Evolutionary conservation across 2,329 filamentous ascomycete species (phyloP).

Genomic region (Setomelanomma holmii): DNA sequence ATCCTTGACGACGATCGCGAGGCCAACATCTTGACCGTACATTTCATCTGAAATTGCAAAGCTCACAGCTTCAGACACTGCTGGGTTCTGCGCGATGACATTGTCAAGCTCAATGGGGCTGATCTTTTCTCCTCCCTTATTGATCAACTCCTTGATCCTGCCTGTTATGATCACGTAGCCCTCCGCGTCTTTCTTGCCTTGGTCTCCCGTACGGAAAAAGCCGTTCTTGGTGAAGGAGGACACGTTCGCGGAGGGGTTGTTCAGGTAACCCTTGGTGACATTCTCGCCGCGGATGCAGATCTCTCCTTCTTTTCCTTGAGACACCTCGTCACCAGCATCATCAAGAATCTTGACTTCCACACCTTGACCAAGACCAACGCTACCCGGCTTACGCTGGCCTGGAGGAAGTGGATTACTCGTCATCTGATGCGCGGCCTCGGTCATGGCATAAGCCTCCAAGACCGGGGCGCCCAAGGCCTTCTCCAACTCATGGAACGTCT

Average conservation of each 20-base stretch:
- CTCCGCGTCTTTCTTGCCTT: constrained; percentile 80
- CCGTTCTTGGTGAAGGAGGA: constrained; percentile 75
- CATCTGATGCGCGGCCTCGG: constrained; percentile 87
- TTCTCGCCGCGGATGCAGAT: constrained; percentile 85
- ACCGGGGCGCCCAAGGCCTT: constrained; percentile 78
- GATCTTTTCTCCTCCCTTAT: constrained; percentile 90
- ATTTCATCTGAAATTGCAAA: constrained; percentile 84
- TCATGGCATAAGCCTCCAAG: constrained; percentile 92
- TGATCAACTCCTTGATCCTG: constrained; percentile 93
- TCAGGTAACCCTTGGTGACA: constrained; percentile 84
- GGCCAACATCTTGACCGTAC: constrained; percentile 82
- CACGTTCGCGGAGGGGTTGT: constrained; percentile 79
- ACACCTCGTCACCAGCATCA: constrained; percentile 69
- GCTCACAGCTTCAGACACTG: constrained; percentile 78
- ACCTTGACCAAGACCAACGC: constrained; percentile 82
- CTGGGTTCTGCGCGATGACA: constrained; percentile 74
- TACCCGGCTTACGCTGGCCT: constrained; percentile 78
- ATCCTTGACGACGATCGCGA: constrained; percentile 76
- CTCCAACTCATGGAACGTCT: constrained; percentile 81
- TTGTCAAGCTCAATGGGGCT: constrained; percentile 89
- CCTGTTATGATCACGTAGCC: constrained; percentile 87
- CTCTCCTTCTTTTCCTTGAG: constrained; percentile 76
- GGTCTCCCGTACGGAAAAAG: constrained; percentile 88
- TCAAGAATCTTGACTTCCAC: constrained; percentile 83
- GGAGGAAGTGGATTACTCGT: constrained; percentile 70